These are phyloP conservation scores for Pseudomonodictys pantanalensis DNA, from an alignment of 495 filamentous ascomycete species.

Conservation along the genomic window DNA sequence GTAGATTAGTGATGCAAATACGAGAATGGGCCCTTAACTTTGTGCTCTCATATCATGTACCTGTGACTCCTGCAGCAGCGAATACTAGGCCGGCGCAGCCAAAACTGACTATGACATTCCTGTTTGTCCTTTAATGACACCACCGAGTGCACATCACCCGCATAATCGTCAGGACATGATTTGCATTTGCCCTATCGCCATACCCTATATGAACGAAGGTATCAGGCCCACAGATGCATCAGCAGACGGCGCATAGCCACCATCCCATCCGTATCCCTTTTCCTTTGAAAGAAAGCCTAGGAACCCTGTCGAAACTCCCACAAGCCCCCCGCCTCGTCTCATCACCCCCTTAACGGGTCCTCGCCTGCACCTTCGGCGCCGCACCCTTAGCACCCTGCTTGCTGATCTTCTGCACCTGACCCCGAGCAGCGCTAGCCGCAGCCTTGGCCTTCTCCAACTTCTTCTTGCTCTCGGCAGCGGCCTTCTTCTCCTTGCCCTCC, in stretches of 20 bases:
- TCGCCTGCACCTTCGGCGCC: conserved; percentile 78
- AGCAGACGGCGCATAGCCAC: conserved; percentile 16
- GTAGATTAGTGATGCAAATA: no score
- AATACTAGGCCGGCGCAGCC: neutral
- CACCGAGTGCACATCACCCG: neutral
- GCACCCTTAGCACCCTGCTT: conserved; percentile 98
- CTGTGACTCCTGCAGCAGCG: no score
- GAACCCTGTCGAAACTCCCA: conserved; percentile 9
- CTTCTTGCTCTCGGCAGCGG: conserved; percentile 80
- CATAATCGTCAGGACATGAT: conserved; percentile 32
- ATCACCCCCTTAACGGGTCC: conserved; percentile 67
- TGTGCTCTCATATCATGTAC: no score
- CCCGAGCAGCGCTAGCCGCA: conserved; percentile 69
- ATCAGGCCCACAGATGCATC: conserved; percentile 5
- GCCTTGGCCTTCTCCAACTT: conserved; percentile 99
- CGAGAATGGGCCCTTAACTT: no score
- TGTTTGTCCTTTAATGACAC: neutral
- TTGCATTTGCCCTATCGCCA: conserved; percentile 34
- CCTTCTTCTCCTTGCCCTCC: conserved; percentile 96
- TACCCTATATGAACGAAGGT: conserved; percentile 26
- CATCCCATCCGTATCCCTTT: conserved; percentile 13
- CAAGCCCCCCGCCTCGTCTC: neutral
- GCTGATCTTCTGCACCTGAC: conserved; percentile 74
- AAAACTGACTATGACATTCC: neutral
- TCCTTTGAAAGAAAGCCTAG: conserved; percentile 4